Percentiles rank a stretch among this genome's conserved stretches.
Conservation (phyloP, 176 grass and related monocot genomes). For the Bolboschoenus planiculmis region DNA sequence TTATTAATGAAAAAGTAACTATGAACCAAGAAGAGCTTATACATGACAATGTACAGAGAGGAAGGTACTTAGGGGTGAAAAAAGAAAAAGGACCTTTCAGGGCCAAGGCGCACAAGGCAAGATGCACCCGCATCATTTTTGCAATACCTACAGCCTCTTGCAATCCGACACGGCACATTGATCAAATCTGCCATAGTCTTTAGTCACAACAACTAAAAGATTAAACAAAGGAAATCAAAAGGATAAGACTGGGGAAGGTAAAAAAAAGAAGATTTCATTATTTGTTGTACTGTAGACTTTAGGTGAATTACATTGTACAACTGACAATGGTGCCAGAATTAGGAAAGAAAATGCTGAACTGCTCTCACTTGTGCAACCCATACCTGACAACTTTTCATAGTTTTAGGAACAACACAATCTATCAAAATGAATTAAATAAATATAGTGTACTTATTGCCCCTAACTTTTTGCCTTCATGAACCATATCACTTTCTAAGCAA, state of each 20-base stretch:
- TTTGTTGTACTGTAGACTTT: neutral
- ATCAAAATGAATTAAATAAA: neutral
- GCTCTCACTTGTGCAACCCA: neutral
- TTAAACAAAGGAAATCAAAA: neutral
- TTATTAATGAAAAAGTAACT: slow-evolving; percentile 16
- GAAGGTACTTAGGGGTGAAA: neutral
- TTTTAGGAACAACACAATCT: neutral
- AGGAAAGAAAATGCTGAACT: neutral
- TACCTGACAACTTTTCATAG: neutral
- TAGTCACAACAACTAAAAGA: slow-evolving; percentile 9
- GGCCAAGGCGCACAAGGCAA: slow-evolving; percentile 63
- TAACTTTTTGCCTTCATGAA: neutral
- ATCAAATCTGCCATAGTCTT: slow-evolving; percentile 55
- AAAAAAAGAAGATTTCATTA: neutral
- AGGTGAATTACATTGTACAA: neutral
- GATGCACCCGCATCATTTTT: slow-evolving; percentile 40
- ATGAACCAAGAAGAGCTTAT: neutral
- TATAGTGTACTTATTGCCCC: neutral
- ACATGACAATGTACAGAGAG: neutral
- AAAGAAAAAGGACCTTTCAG: slow-evolving; percentile 42
- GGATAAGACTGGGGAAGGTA: neutral
- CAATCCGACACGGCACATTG: slow-evolving; percentile 67
- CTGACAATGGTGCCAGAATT: neutral
- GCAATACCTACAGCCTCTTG: slow-evolving; percentile 73
- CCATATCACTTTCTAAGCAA: neutral